A percentile compares a stretch with the other conserved stretches of the same genome.
Conservation (phyloP, 2,329 filamentous ascomycete species). For the Botrytis paeoniae region DNA sequence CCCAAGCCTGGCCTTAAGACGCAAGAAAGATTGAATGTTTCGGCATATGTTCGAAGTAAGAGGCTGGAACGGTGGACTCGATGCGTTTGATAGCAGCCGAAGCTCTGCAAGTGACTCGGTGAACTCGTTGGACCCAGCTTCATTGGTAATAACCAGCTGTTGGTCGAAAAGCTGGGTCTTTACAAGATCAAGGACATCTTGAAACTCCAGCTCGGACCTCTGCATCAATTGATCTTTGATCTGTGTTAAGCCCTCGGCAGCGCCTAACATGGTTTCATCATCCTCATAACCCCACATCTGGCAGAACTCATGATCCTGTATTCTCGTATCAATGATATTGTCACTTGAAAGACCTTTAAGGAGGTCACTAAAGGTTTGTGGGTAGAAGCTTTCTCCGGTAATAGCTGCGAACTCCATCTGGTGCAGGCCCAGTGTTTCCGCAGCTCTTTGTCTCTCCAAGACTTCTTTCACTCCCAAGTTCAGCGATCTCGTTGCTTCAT, state of each 20-base stretch:
- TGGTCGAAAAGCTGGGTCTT: not conserved
- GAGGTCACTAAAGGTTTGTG: not conserved
- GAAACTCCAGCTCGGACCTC: not conserved
- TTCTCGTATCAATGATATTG: not conserved
- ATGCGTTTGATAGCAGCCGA: not conserved
- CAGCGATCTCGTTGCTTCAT: too few relatives aligned
- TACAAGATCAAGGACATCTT: not conserved
- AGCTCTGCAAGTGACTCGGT: not conserved
- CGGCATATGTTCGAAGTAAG: not conserved
- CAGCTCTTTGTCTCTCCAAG: not conserved
- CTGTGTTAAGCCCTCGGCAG: not conserved
- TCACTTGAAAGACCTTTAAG: not conserved
- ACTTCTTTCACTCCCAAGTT: too few relatives aligned
- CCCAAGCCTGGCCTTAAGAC: not conserved
- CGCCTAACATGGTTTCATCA: not conserved
- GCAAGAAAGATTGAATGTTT: not conserved
- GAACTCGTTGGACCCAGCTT: not conserved
- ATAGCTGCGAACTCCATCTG: conserved; percentile 2
- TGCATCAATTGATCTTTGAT: not conserved
- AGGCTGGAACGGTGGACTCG: not conserved
- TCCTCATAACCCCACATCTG: not conserved
- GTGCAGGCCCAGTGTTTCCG: not conserved
- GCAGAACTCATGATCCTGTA: not conserved
- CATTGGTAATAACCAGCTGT: not conserved
- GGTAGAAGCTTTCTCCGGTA: not conserved